Conservation (phyloP, 2,329 filamentous ascomycete genomes). For the Colletotrichum plurivorum region DNA sequence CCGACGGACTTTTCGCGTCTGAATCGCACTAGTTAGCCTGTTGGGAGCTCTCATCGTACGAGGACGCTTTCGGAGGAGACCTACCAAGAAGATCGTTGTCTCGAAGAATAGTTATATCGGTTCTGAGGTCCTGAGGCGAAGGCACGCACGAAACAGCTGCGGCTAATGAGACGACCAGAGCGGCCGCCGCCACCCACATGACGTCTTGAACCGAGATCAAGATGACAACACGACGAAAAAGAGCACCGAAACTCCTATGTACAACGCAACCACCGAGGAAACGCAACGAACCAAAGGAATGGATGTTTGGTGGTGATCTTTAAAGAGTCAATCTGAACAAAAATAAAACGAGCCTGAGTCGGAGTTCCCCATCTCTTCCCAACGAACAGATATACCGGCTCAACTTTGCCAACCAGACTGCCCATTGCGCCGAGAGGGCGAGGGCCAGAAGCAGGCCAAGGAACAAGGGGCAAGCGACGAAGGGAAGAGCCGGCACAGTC, state of each 20-base stretch:
- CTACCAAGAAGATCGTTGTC: conserved; percentile 59
- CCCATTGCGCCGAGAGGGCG: conserved; percentile 28
- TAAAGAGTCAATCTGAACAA: background rate
- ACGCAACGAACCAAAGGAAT: conserved; percentile 2
- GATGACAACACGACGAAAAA: conserved; percentile 19
- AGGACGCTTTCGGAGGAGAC: conserved; percentile 4
- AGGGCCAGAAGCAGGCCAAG: conserved; percentile 17
- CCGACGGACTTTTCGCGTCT: conserved; percentile 51
- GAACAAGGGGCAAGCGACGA: conserved; percentile 7
- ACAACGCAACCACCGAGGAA: conserved; percentile 10
- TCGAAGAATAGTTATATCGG: conserved; percentile 54
- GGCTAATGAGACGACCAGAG: conserved; percentile 41
- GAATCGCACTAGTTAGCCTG: background rate
- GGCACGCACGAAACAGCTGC: conserved; percentile 45
- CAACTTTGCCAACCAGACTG: conserved; percentile 24
- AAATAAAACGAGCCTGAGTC: background rate
- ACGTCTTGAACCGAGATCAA: conserved; percentile 30
- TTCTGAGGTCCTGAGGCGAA: conserved; percentile 52
- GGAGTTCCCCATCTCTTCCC: background rate
- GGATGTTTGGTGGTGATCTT: background rate
- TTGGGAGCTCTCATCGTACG: conserved; percentile 1
- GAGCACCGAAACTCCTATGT: conserved; percentile 8
- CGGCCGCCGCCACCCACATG: conserved; percentile 25
- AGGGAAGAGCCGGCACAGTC: conserved; percentile 33
- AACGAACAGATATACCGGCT: conserved; percentile 5